These are phyloP conservation scores for Aurinia saxatilis DNA, from an alignment of 345 rosid genomes.

Conservation along the genomic window DNA sequence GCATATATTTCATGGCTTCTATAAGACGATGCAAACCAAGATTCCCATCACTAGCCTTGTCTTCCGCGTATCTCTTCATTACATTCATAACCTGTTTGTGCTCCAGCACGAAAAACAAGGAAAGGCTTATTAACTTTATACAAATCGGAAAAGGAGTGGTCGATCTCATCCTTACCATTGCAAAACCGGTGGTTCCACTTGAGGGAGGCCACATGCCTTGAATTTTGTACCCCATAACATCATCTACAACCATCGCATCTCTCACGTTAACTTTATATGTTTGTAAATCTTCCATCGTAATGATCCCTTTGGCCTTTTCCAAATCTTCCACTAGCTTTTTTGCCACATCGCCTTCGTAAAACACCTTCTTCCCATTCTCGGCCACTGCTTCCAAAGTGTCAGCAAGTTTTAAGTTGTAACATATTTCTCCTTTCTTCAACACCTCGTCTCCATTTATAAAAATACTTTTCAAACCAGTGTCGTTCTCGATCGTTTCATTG, in stretches of 20 bases:
- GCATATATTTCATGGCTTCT: constrained; percentile 83
- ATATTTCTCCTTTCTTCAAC: constrained; percentile 46
- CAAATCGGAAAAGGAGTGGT: neutral
- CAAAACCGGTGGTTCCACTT: constrained; percentile 56
- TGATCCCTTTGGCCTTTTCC: constrained; percentile 53
- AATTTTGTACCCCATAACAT: constrained; percentile 50
- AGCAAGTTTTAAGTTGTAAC: constrained; percentile 52
- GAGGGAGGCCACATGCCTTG: constrained; percentile 87
- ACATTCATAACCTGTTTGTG: constrained; percentile 54
- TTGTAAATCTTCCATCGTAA: constrained; percentile 67
- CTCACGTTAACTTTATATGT: constrained; percentile 49
- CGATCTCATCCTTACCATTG: constrained; percentile 43
- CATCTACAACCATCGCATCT: constrained; percentile 42
- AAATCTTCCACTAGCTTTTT: constrained; percentile 56
- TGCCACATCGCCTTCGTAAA: constrained; percentile 55
- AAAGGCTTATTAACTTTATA: neutral
- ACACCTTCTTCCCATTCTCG: constrained; percentile 48
- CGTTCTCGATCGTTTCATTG: constrained; percentile 26
- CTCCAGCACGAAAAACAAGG: neutral
- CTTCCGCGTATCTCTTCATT: constrained; percentile 38
- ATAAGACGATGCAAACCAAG: constrained; percentile 57
- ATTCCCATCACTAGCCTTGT: constrained; percentile 35
- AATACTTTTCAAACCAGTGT: constrained; percentile 48
- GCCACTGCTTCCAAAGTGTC: constrained; percentile 47
- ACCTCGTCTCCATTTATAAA: constrained; percentile 53